These are phyloP conservation scores for Xylaria grammica DNA, from an alignment of 495 filamentous ascomycete genomes.

Conservation along the genomic window DNA sequence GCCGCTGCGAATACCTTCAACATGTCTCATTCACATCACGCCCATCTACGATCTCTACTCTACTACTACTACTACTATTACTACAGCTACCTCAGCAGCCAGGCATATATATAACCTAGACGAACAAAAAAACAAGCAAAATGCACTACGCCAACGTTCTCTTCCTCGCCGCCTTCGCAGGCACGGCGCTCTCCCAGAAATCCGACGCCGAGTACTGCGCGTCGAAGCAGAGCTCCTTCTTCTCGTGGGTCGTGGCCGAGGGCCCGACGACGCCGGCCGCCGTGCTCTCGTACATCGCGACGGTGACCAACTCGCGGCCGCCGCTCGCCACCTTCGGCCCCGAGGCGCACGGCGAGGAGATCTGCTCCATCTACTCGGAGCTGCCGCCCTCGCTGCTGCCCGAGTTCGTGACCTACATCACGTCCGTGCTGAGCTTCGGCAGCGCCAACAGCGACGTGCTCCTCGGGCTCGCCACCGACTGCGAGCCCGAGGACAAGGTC, in stretches of 20 bases:
- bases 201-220: slow-evolving; percentile 10
- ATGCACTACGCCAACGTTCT: slow-evolving; percentile 2
- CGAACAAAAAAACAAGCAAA: not conserved
- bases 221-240: slow-evolving; percentile 10
- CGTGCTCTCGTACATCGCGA: slow-evolving; percentile 4
- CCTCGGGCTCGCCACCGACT: slow-evolving; percentile 3
- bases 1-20: too few relatives aligned
- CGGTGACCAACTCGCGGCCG: not conserved
- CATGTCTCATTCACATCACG: too few relatives aligned
- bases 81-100: too few relatives aligned
- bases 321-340: slow-evolving; percentile 2
- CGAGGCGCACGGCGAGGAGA: slow-evolving; percentile 1
- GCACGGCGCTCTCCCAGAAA: slow-evolving; percentile 6
- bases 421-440: slow-evolving; percentile 13
- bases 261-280: slow-evolving; percentile 12
- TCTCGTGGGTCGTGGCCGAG: not conserved
- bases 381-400: slow-evolving; percentile 8
- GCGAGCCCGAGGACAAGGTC: slow-evolving; percentile 11
- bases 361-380: slow-evolving; percentile 9
- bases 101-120: too few relatives aligned
- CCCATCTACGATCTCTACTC: too few relatives aligned
- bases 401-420: slow-evolving; percentile 11
- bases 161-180: slow-evolving; percentile 6
- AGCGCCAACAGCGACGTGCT: slow-evolving; percentile 9
- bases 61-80: too few relatives aligned